Percentiles rank a stretch among this genome's conserved stretches.
These are phyloP conservation scores for Acer negundo DNA, from an alignment of 345 rosid species.

Conservation along the genomic window DNA sequence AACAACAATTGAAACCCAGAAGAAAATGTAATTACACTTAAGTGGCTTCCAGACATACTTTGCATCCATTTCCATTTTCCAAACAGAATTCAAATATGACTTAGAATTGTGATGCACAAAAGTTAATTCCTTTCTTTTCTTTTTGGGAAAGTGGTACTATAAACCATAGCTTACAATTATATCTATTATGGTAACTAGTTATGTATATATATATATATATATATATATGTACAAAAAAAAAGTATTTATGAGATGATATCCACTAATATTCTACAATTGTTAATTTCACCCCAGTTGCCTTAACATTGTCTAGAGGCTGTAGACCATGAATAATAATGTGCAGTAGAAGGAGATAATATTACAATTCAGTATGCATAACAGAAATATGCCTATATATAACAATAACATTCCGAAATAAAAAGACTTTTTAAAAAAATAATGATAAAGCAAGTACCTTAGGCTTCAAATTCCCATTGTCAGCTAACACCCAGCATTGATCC, in stretches of 20 bases:
- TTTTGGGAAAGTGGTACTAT: background rate
- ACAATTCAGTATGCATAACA: background rate
- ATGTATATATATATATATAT: too few relatives aligned
- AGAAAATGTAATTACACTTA: background rate
- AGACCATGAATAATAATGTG: background rate
- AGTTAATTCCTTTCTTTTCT: background rate
- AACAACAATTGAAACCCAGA: background rate
- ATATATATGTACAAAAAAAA: background rate
- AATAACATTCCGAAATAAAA: background rate
- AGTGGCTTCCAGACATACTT: background rate
- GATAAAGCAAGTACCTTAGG: slow-evolving; percentile 62
- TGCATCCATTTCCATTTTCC: background rate
- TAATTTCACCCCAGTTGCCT: slow-evolving; percentile 1
- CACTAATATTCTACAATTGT: background rate
- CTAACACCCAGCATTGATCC: slow-evolving; percentile 90
- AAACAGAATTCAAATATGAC: slow-evolving; percentile 1
- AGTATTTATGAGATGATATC: background rate
- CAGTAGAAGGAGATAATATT: background rate
- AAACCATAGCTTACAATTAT: slow-evolving; percentile 3
- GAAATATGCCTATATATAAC: background rate
- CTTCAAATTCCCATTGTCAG: slow-evolving; percentile 73
- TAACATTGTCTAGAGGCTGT: background rate
- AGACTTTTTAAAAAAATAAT: background rate
- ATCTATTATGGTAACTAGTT: background rate
- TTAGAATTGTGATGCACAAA: background rate